Evolutionary conservation across 2,329 filamentous ascomycete species (phyloP).

Genomic region (Clonostachys chloroleuca): DNA sequence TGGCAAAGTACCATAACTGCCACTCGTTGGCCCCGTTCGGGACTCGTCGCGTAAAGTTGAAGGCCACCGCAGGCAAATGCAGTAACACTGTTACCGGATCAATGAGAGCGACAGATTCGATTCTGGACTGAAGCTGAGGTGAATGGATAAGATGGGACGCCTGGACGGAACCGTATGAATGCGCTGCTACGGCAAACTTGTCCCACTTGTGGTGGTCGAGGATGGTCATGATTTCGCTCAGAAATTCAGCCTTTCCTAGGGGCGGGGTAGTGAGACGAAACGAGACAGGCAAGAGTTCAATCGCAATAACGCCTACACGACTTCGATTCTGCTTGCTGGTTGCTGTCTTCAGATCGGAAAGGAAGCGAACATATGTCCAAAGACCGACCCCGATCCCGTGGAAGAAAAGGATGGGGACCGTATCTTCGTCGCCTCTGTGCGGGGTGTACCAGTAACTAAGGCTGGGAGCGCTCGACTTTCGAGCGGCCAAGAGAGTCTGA

Average conservation of each 20-base stretch:
- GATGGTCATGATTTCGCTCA: slow-evolving; percentile 50
- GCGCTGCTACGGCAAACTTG: slow-evolving; percentile 54
- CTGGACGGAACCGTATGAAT: slow-evolving; percentile 62
- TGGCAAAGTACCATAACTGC: slow-evolving; percentile 67
- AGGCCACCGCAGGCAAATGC: slow-evolving; percentile 66
- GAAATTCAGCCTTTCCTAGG: slow-evolving; percentile 45
- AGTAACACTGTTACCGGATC: slow-evolving; percentile 65
- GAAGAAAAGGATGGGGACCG: slow-evolving; percentile 60
- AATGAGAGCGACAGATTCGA: slow-evolving; percentile 41
- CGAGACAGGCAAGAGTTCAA: slow-evolving; percentile 64
- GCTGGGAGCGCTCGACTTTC: slow-evolving; percentile 39
- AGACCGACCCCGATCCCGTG: slow-evolving; percentile 70
- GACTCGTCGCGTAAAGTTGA: slow-evolving; percentile 50
- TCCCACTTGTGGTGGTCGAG: slow-evolving; percentile 52
- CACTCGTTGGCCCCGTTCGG: slow-evolving; percentile 62
- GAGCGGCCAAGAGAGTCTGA: slow-evolving; percentile 37
- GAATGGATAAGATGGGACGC: slow-evolving; percentile 57
- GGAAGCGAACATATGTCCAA: slow-evolving; percentile 54
- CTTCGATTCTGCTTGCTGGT: slow-evolving; percentile 23
- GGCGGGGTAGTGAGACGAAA: slow-evolving; percentile 55
- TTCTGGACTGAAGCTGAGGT: slow-evolving; percentile 38
- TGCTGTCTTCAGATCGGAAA: slow-evolving; percentile 42
- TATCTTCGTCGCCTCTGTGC: slow-evolving; percentile 42
- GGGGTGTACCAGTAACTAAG: slow-evolving; percentile 64
- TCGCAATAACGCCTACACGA: slow-evolving; percentile 56